Percentiles rank a stretch among this genome's conserved stretches.
phyloP scores from a whole-genome alignment of 192 early-diverging fungal genomes.

The Chytriomyces hyalinus region DNA sequence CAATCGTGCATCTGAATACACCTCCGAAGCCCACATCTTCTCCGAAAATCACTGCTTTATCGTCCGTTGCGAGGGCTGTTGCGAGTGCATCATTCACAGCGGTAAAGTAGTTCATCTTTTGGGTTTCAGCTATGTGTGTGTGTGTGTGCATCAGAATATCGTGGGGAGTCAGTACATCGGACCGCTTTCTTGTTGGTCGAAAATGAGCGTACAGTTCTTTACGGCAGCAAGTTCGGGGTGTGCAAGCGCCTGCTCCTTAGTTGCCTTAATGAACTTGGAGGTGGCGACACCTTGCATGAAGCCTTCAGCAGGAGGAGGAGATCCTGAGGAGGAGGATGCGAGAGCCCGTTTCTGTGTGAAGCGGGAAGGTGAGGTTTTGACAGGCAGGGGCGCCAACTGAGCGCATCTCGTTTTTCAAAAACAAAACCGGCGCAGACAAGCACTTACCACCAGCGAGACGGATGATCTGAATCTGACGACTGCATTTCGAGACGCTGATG shows the following conservation, averaged over 20 bases:
- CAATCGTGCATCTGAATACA: slow-evolving; percentile 93
- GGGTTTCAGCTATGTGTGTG: slow-evolving; percentile 62
- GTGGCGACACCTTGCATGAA: slow-evolving; percentile 80
- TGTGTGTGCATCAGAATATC: background rate
- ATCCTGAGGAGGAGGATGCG: slow-evolving; percentile 14
- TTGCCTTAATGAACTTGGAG: slow-evolving; percentile 79
- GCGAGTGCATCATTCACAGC: slow-evolving; percentile 95
- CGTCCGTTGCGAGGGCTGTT: slow-evolving; percentile 83
- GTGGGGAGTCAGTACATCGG: background rate
- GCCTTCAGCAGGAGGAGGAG: slow-evolving; percentile 75
- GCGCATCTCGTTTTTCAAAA: too few species aligned
- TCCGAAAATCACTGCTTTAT: slow-evolving; percentile 92
- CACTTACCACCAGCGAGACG: too few species aligned
- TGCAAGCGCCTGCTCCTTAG: slow-evolving; percentile 71
- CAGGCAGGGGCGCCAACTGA: too few species aligned
- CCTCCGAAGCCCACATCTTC: slow-evolving; percentile 98
- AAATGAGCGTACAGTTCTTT: slow-evolving; percentile 43
- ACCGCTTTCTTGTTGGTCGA: background rate
- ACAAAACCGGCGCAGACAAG: too few species aligned
- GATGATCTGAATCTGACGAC: too few species aligned
- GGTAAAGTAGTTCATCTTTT: slow-evolving; percentile 94
- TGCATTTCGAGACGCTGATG: too few species aligned
- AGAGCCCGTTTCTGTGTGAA: too few species aligned
- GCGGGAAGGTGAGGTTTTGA: too few species aligned
- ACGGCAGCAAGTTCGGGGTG: slow-evolving; percentile 71